These are phyloP conservation scores for Cladophialophora yegresii DNA, from an alignment of 2,329 filamentous ascomycete genomes.

Conservation along the genomic window DNA sequence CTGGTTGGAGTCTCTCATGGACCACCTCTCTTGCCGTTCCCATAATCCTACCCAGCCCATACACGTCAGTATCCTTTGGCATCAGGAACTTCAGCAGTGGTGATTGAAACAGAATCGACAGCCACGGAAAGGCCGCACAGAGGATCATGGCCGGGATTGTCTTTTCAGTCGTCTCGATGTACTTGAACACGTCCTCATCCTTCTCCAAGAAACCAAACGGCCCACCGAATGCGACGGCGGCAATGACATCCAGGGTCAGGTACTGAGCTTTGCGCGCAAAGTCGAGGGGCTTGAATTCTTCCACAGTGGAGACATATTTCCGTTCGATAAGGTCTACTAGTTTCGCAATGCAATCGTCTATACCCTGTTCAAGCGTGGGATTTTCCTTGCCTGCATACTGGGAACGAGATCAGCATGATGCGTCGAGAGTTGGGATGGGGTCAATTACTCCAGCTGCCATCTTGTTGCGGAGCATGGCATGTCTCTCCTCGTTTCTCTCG, in stretches of 20 bases:
- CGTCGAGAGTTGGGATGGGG: constrained; percentile 53
- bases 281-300: constrained; percentile 21
- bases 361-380: constrained; percentile 26
- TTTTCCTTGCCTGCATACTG: constrained; percentile 32
- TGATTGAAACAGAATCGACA: constrained; percentile 29
- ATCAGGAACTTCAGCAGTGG: constrained; percentile 19
- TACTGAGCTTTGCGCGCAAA: constrained; percentile 28
- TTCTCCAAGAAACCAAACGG: constrained; percentile 30
- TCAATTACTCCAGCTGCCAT: constrained; percentile 25
- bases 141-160: constrained; percentile 29
- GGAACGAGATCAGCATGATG: constrained; percentile 36
- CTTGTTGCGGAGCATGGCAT: constrained; percentile 21
- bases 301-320: constrained; percentile 17
- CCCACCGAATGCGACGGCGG: constrained; percentile 27
- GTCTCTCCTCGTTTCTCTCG: constrained; percentile 23
- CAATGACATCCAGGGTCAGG: constrained; percentile 30
- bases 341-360: constrained; percentile 21
- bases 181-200: constrained; percentile 25
- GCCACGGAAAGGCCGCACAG: constrained; percentile 27
- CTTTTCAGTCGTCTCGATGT: constrained; percentile 23
- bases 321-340: constrained; percentile 23
- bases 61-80: constrained; percentile 29
- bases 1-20: constrained; percentile 30
- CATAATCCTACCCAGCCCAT: constrained; percentile 30
- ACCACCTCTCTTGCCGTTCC: constrained; percentile 33